Base-by-base conservation (phyloP, 2,329 filamentous ascomycete species). In the Ceratocystiopsis minuta region DNA sequence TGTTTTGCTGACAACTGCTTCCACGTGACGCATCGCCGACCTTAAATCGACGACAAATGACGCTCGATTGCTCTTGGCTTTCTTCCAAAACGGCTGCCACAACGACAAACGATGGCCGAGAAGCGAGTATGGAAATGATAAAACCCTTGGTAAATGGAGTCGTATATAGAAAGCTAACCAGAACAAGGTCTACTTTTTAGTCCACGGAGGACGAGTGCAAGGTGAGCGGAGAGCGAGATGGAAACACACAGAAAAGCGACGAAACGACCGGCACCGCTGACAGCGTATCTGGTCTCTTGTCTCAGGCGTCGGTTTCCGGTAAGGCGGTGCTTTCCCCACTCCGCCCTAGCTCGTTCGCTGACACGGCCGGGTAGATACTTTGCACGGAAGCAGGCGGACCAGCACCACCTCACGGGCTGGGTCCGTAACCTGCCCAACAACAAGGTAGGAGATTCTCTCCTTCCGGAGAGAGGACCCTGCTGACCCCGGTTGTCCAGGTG, bases 191-290 rank as follows among this genome's bases (percentile, higher is more conserved):
- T 73, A 72, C 50, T 80, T 78, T 53, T 59, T 70, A 15, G 78
- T 75, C 44, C 74, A 81, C 51, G 79, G 78, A 42, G 66, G 66
- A 14, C 49, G 50, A 34, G 80, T 85, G 13, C 79, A 85, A 68
- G 79, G 79, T 77, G 60, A 28, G 24, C 2, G 24, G 24, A 28
- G n/a, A n/a, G n/a, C n/a, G n/a, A 28, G 9, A 28, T 6, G 24
- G 11, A 2, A 28, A 28, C 24, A 4, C 24, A 28, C n/a, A 28
- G 24, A 28, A 20, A 4, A 20, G 4, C 20, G 20, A 20, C 20
- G 20, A 20, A 20, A 20, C 7, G 24, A 6, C 24, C 24, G 24
- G 24, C 24, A 28, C 5, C 7, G 24, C 24, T 28, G 24, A 28
- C 24, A 28, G 24, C 2, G 24, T 2, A 16, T 37, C 12, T 17